Percentiles rank a stretch among this genome's conserved stretches.
Conservation (phyloP, 352 stramenopile species). For the Phytophthora aleatoria region DNA sequence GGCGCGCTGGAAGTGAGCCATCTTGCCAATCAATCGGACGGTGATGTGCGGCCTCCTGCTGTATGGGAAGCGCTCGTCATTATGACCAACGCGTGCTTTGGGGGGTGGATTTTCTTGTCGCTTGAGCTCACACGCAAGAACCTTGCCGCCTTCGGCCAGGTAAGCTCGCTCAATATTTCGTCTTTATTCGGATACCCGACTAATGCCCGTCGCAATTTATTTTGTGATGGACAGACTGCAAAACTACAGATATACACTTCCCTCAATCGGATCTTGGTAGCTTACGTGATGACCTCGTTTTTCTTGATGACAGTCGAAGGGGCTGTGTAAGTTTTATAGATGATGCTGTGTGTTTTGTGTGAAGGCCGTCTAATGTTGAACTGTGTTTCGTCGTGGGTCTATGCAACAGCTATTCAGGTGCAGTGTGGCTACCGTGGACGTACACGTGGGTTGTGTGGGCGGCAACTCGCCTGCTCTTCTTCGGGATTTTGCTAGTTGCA, state of each 20-base stretch:
- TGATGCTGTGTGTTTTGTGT: background rate
- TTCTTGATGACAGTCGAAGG: conserved; percentile 78
- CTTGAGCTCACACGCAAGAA: conserved; percentile 80
- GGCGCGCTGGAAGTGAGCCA: conserved; percentile 81
- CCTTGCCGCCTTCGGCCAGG: conserved; percentile 78
- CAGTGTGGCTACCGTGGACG: conserved; percentile 65
- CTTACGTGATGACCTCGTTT: conserved; percentile 75
- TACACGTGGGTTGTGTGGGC: conserved; percentile 85
- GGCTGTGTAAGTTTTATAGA: conserved; percentile 62
- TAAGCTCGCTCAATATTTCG: conserved; percentile 14
- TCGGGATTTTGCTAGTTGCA: conserved; percentile 64
- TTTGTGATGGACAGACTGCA: conserved; percentile 43
- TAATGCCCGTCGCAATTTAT: background rate
- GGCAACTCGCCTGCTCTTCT: conserved; percentile 73
- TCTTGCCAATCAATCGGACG: conserved; percentile 77
- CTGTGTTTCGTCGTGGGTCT: background rate
- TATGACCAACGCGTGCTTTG: conserved; percentile 83
- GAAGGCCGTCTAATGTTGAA: background rate
- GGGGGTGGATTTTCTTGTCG: conserved; percentile 86
- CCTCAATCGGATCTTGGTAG: conserved; percentile 58
- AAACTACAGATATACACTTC: conserved; percentile 81
- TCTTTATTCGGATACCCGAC: background rate
- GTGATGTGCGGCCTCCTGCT: conserved; percentile 58
- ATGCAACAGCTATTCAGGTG: conserved; percentile 66
- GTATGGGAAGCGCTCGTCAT: conserved; percentile 84